These are phyloP conservation scores for Fusarium devonianum DNA, from an alignment of 2,329 filamentous ascomycete species.

Conservation along the genomic window DNA sequence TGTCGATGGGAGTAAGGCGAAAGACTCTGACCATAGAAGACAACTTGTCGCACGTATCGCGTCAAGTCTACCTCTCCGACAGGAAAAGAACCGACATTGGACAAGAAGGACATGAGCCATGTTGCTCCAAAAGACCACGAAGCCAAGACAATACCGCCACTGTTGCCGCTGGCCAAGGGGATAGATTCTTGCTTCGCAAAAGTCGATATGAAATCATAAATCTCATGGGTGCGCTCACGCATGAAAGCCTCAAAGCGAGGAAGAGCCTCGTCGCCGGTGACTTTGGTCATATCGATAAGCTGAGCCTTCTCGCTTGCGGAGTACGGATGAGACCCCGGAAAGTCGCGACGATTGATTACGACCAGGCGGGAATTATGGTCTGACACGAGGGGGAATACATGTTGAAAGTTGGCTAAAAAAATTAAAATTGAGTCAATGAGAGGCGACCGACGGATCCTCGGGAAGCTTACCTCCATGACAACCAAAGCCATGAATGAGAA, in stretches of 20 bases:
- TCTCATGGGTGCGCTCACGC: neutral
- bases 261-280: neutral
- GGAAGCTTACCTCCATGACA: neutral
- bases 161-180: neutral
- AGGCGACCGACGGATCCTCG: neutral
- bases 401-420: neutral
- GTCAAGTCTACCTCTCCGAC: neutral
- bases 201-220: neutral
- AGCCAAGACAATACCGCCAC: neutral
- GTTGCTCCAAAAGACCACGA: neutral
- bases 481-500: neutral
- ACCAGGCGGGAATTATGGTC: neutral
- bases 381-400: neutral
- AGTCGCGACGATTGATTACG: neutral
- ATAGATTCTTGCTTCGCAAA: neutral
- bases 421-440: neutral
- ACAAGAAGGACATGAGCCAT: neutral
- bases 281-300: neutral
- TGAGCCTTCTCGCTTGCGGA: neutral
- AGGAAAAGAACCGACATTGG: neutral
- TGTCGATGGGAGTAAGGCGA: neutral
- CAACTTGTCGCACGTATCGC: neutral
- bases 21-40: neutral
- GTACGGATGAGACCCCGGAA: neutral
- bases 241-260: neutral